These are phyloP conservation scores for Schwanniomyces pseudopolymorphus DNA, from an alignment of 805 yeast genomes.

Conservation along the genomic window DNA sequence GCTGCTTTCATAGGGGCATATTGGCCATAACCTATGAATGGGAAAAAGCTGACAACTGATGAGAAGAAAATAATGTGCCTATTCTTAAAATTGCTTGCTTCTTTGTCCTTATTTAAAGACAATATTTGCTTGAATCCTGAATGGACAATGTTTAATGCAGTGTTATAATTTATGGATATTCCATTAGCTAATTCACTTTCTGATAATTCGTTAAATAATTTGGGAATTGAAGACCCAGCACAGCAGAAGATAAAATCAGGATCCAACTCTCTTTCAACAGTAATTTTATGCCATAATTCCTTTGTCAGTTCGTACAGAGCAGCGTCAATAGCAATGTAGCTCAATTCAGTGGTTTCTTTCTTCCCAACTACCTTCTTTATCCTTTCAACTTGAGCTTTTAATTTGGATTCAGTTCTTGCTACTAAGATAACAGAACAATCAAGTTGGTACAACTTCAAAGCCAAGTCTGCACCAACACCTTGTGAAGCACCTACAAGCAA, in stretches of 20 bases:
- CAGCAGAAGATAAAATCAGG: conserved; percentile 83
- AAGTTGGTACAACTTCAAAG: conserved; percentile 48
- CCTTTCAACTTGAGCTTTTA: conserved; percentile 47
- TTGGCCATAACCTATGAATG: conserved; percentile 87
- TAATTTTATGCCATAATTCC: conserved; percentile 39
- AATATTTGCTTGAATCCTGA: conserved; percentile 48
- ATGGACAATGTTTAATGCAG: conserved; percentile 73
- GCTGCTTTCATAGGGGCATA: conserved; percentile 92
- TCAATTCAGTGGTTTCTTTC: conserved; percentile 21
- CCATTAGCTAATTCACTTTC: conserved; percentile 60
- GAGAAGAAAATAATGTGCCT: conserved; percentile 60
- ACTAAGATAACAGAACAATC: conserved; percentile 72
- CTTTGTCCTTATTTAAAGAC: conserved; percentile 5
- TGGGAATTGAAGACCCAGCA: conserved; percentile 85
- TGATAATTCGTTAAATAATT: conserved; percentile 67
- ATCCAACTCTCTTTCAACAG: conserved; percentile 19
- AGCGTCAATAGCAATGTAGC: conserved; percentile 63
- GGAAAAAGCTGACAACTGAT: conserved; percentile 78
- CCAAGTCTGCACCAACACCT: conserved; percentile 85
- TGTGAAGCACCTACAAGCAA: conserved; percentile 94
- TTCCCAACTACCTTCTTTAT: conserved; percentile 33
- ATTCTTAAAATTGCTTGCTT: conserved; percentile 36
- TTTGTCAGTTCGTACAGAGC: conserved; percentile 53
- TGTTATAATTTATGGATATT: conserved; percentile 65
- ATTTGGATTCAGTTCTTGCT: conserved; percentile 69